A percentile compares a stretch with the other conserved stretches of the same genome.
phyloP scores from a whole-genome alignment of 2,329 filamentous ascomycete genomes.

The Scopulariopsis brevicaulis region DNA sequence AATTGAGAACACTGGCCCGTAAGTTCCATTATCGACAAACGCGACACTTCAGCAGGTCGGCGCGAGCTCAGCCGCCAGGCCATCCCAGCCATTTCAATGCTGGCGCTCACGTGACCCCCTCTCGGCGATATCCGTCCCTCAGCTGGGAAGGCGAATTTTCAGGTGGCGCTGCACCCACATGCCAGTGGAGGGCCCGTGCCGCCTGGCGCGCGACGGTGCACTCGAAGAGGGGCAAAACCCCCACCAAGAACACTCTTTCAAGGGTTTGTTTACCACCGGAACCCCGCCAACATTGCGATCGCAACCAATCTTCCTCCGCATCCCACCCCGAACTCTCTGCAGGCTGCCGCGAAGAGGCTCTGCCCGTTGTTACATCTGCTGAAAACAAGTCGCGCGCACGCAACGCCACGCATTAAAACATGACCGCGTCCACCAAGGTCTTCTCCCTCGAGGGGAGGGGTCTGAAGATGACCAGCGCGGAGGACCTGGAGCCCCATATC shows the following conservation, averaged over 20 bases:
- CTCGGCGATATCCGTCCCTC: no score
- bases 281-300: slow-evolving; percentile 1
- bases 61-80: no score
- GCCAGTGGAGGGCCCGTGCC: no score
- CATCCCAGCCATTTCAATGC: no score
- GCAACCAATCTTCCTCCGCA: not conserved
- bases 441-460: slow-evolving; percentile 89
- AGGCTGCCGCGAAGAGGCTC: not conserved
- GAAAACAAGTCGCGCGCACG: not conserved
- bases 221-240: not conserved
- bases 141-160: not conserved
- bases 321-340: not conserved
- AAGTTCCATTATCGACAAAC: no score
- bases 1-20: no score
- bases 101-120: no score
- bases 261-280: slow-evolving; percentile 2
- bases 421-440: slow-evolving; percentile 47
- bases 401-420: slow-evolving; percentile 13
- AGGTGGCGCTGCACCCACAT: not conserved
- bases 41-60: no score
- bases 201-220: not conserved
- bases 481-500: slow-evolving; percentile 78
- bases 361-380: not conserved
- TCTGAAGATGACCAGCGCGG: slow-evolving; percentile 82
- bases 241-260: not conserved